Base-by-base conservation (phyloP, 2,329 filamentous ascomycete genomes). In the Mycocentrospora acerina region DNA sequence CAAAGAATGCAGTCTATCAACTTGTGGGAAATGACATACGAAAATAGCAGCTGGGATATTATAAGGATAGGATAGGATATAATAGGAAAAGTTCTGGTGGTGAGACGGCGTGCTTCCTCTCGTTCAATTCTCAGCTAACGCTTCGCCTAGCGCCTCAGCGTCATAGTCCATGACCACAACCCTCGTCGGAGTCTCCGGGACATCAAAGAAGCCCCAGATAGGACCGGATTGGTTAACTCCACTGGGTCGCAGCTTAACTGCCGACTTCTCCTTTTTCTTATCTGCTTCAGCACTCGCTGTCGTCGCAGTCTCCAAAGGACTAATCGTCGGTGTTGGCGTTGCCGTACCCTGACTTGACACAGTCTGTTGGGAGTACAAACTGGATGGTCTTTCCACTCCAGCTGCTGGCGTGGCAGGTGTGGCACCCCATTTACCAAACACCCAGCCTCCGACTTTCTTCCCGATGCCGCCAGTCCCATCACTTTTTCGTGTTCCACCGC, bases 401-500 rank as follows among this genome's bases (percentile, higher is more conserved):
- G 46, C 34, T 19, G 34, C 26, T 6, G 35, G 24, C 43, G 71
- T 65, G 9, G 68, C 56, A 3, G 80, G 77, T 4, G 74, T 72
- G 13, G 74, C 70, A 15, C 80, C 81, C 82, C 82, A 85, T 51
- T 76, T 76, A 2, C 81, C 78, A 38, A 79, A 75, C 7, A 85
- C 76, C 82, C 82, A 85, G 4, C 81, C 81, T 4, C 81, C 80
- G n/a, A 83, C 70, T 42, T 76, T 79, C 41, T 75, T 74, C 18
- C 75, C 70, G 2, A 82, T 42, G 33, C 62, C 58, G 4, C 29
- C 19, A 9, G 37, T 46, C 1, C 38, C 44, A 18, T 57, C 46
- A 37, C 45, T 49, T 24, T 57, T 53, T 2, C 49, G 36, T 9
- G 51, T 36, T n/a, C n/a, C 5, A 22, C 19, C 19, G 4, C 53